phyloP scores from a whole-genome alignment of 257 asterid species.

The Striga asiatica region DNA sequence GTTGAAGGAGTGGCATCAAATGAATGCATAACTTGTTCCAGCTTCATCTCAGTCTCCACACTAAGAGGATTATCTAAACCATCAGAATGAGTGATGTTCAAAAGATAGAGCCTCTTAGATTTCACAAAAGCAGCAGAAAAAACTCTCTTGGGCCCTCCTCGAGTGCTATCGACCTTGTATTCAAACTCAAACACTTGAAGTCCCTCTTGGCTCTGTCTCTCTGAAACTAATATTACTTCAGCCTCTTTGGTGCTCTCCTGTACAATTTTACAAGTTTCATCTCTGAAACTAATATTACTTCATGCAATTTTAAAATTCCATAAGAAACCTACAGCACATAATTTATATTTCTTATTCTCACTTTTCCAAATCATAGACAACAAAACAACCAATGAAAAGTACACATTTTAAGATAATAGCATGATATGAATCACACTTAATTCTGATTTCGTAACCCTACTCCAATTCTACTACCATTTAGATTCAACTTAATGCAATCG shows the following conservation, averaged over 20 bases:
- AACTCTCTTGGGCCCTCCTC: conserved; percentile 85
- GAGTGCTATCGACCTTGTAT: conserved; percentile 76
- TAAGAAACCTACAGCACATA: no score
- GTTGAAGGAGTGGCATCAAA: conserved; percentile 44
- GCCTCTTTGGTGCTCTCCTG: conserved; percentile 89
- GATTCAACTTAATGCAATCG: no score
- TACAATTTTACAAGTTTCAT: neutral
- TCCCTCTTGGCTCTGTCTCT: conserved; percentile 52
- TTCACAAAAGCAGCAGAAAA: conserved; percentile 83
- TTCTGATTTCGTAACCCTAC: no score
- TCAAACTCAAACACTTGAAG: conserved; percentile 84
- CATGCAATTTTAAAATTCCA: no score
- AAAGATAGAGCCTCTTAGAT: conserved; percentile 71
- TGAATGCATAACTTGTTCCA: conserved; percentile 79
- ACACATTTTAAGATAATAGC: no score
- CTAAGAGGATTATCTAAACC: conserved; percentile 51
- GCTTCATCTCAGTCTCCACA: conserved; percentile 31
- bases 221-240: conserved; percentile 65
- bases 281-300: no score
- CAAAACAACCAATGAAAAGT: no score
- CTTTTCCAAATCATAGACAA: no score
- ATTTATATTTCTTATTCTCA: no score
- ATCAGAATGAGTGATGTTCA: conserved; percentile 65
- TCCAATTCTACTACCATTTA: no score
- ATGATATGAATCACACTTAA: no score